Evolutionary conservation across 2,329 filamentous ascomycete species (phyloP).

Genomic region (Fusarium miscanthi): DNA sequence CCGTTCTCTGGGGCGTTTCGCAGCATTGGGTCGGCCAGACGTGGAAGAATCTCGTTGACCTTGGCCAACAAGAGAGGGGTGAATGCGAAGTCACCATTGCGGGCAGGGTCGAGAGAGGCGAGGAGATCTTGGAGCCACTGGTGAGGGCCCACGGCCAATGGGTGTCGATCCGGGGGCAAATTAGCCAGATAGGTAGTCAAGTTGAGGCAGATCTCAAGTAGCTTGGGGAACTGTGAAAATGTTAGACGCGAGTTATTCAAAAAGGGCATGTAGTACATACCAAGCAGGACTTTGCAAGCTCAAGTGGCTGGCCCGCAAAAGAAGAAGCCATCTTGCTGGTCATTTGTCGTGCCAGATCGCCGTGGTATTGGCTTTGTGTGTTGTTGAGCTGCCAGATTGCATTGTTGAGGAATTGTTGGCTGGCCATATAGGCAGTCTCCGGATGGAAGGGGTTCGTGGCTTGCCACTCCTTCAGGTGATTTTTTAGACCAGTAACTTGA

Average conservation of each 20-base stretch:
- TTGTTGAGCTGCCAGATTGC: constrained; percentile 71
- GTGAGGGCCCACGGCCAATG: constrained; percentile 74
- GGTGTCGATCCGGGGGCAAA: constrained; percentile 68
- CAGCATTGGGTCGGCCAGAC: constrained; percentile 69
- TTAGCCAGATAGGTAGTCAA: constrained; percentile 79
- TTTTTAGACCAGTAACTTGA: constrained; percentile 69
- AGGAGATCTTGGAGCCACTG: constrained; percentile 79
- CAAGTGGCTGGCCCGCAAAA: constrained; percentile 78
- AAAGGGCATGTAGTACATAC: constrained; percentile 57
- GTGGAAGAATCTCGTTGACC: constrained; percentile 76
- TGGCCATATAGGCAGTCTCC: constrained; percentile 66
- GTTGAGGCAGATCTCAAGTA: constrained; percentile 80
- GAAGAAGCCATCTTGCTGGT: constrained; percentile 74
- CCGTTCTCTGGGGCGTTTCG: constrained; percentile 67
- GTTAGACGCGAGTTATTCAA: constrained; percentile 16
- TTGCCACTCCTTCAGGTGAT: constrained; percentile 64
- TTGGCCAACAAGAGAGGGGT: constrained; percentile 81
- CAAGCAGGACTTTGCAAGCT: constrained; percentile 78
- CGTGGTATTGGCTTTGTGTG: constrained; percentile 26
- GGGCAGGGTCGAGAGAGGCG: constrained; percentile 74
- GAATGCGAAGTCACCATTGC: constrained; percentile 81
- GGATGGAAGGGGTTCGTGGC: constrained; percentile 61
- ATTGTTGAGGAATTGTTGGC: constrained; percentile 74
- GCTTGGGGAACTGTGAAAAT: constrained; percentile 73
- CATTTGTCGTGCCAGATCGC: constrained; percentile 46